Percentiles rank a stretch among this genome's conserved stretches.
Evolutionary conservation across 257 asterid genomes (phyloP).

Genomic region (Leptodermis oblonga): DNA sequence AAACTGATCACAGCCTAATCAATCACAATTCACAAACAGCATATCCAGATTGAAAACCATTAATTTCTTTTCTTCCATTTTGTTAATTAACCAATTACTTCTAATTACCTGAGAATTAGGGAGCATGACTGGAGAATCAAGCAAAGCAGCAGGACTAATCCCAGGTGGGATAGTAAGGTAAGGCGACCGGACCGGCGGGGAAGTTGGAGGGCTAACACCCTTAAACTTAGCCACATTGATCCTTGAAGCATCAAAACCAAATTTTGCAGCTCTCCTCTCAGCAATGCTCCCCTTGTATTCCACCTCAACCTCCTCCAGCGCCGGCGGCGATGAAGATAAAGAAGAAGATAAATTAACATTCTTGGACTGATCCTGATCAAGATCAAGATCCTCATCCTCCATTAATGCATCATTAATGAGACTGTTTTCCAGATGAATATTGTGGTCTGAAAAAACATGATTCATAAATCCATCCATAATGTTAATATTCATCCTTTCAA

Average conservation of each 20-base stretch:
- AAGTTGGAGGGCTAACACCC: neutral
- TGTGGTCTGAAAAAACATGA: neutral
- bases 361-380: conserved; percentile 5
- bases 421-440: no score
- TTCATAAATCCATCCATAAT: neutral
- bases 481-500: neutral
- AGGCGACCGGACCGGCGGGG: conserved; percentile 21
- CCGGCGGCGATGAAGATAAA: conserved; percentile 13
- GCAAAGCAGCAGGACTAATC: conserved; percentile 64
- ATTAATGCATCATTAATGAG: no score
- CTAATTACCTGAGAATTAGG: conserved; percentile 49
- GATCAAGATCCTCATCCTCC: no score
- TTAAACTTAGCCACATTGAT: conserved; percentile 19
- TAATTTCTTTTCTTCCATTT: no score
- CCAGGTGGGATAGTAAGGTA: conserved; percentile 60
- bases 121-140: conserved; percentile 67
- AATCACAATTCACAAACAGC: neutral
- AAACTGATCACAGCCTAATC: neutral
- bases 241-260: conserved; percentile 48
- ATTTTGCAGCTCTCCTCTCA: conserved; percentile 53
- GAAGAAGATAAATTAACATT: conserved; percentile 14
- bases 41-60: neutral
- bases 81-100: no score
- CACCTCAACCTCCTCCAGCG: no score
- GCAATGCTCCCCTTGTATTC: conserved; percentile 41